These are phyloP conservation scores for Saccharomycopsis sp. DNA, from an alignment of 805 yeast species.

Conservation along the genomic window DNA sequence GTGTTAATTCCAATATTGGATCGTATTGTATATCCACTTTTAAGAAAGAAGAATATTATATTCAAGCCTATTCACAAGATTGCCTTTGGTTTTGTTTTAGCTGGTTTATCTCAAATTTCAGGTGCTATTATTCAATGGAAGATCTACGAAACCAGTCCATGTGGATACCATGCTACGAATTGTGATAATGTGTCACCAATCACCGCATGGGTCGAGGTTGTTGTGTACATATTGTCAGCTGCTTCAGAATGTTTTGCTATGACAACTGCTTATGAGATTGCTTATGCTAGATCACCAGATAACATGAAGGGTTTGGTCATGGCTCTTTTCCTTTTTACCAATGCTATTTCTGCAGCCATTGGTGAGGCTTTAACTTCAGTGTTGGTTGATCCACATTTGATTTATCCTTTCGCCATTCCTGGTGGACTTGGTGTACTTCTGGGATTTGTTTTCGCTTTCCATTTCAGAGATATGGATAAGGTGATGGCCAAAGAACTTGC, in stretches of 20 bases:
- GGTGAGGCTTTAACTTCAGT: constrained; percentile 36
- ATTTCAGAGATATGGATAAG: constrained; percentile 35
- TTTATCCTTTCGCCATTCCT: constrained; percentile 36
- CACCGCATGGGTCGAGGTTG: constrained; percentile 30
- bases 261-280: constrained; percentile 47
- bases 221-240: constrained; percentile 34
- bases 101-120: constrained; percentile 40
- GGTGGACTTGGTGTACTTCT: constrained; percentile 32
- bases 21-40: constrained; percentile 39
- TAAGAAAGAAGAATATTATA: constrained; percentile 35
- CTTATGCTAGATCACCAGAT: constrained; percentile 46
- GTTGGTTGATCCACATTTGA: constrained; percentile 35
- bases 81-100: constrained; percentile 41
- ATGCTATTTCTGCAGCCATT: constrained; percentile 17
- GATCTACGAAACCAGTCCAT: constrained; percentile 44
- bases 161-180: constrained; percentile 36
- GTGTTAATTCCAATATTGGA: constrained; percentile 47
- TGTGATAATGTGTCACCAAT: constrained; percentile 27
- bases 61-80: constrained; percentile 41
- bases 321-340: constrained; percentile 29
- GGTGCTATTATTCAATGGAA: constrained; percentile 46
- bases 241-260: constrained; percentile 48
- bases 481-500: constrained; percentile 32
- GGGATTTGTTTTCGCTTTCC: constrained; percentile 30
- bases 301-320: constrained; percentile 45